Base-by-base conservation (phyloP, 2,329 filamentous ascomycete species). In the Monilinia fructigena region DNA sequence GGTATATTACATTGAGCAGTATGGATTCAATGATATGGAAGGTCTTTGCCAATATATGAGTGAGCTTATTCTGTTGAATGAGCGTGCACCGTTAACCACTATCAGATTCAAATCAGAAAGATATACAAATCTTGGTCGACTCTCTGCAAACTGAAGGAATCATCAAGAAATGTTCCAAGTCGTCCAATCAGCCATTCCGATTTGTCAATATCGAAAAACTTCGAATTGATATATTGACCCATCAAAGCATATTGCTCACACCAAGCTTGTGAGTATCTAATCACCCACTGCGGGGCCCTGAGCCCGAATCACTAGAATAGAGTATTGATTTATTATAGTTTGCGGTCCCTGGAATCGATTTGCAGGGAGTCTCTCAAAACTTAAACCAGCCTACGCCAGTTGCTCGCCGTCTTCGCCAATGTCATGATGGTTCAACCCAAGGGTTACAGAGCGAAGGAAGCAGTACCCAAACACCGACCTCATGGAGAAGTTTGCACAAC, bases 1-100 rank as follows among this genome's bases (percentile, higher is more conserved):
- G 14, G 55, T 73, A 4, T 67, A 68, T 52, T 69, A 66, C 52
- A 45, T 72, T 14, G 52, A 65, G n/a, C 35, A 61, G 23, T 53
- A 61, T n/a, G 47, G 53, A 8, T 54, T 68, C 14, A 55, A 53
- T 16, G 52, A 66, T 26, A 52, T 65, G 20, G 64, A 68, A 56
- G 66, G 67, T n/a, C 56, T 69, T 31, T 54, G 65, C 23, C 52
- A 56, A 18, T 58, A 64, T 20, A 64, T 64, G 62, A 38, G 62
- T 56, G 35, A 38, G 62, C 38, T 6, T 26, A 16, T 4, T 50
- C 18, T 28, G 10, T 16, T 18, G 7, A 38, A 16, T 48, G 12
- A 16, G 12, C 12, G 45, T 50, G 12, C 14, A 50, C 8, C 20
- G 48, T 45, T 64, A n/a, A 64, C n/a, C 26, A 40, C 14, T 18